These are phyloP conservation scores for Kickxella alabastrina DNA, from an alignment of 192 early-diverging fungal genomes.

Conservation along the genomic window DNA sequence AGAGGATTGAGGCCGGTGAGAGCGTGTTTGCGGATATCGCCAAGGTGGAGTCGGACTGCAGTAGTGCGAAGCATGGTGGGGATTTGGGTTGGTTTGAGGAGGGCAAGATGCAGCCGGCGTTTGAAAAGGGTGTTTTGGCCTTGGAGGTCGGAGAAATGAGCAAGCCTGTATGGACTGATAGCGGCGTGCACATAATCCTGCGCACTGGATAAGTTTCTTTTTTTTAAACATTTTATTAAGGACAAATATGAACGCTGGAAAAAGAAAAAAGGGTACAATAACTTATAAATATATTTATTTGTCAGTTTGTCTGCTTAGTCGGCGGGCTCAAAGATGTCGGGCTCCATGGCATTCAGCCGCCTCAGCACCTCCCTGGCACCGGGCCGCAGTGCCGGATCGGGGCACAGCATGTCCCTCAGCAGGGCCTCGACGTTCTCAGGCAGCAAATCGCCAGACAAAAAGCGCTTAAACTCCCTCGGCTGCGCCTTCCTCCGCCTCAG, in stretches of 20 bases:
- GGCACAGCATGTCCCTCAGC: constrained; percentile 36
- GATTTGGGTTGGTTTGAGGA: constrained; percentile 85
- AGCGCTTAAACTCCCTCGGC: constrained; percentile 39
- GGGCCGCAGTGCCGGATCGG: constrained; percentile 37
- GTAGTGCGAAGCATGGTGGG: constrained; percentile 81
- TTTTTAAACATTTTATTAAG: neutral
- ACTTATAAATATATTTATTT: constrained; percentile 1
- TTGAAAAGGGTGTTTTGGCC: constrained; percentile 84
- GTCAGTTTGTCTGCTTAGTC: neutral
- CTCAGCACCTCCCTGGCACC: constrained; percentile 36
- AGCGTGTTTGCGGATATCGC: constrained; percentile 71
- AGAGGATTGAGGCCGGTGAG: constrained; percentile 61
- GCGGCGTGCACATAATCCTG: constrained; percentile 90
- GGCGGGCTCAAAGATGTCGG: constrained; percentile 37
- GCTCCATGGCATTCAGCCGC: constrained; percentile 34
- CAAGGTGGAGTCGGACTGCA: constrained; percentile 79
- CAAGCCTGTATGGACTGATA: constrained; percentile 79
- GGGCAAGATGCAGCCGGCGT: constrained; percentile 88
- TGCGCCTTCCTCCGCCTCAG: constrained; percentile 26
- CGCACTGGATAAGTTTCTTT: constrained; percentile 65
- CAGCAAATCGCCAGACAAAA: constrained; percentile 41
- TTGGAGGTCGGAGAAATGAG: constrained; percentile 81
- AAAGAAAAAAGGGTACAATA: neutral
- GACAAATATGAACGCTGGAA: neutral
- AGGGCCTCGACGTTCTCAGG: constrained; percentile 32